These are phyloP conservation scores for Fusarium clavum DNA, from an alignment of 2,329 filamentous ascomycete genomes.

Conservation along the genomic window DNA sequence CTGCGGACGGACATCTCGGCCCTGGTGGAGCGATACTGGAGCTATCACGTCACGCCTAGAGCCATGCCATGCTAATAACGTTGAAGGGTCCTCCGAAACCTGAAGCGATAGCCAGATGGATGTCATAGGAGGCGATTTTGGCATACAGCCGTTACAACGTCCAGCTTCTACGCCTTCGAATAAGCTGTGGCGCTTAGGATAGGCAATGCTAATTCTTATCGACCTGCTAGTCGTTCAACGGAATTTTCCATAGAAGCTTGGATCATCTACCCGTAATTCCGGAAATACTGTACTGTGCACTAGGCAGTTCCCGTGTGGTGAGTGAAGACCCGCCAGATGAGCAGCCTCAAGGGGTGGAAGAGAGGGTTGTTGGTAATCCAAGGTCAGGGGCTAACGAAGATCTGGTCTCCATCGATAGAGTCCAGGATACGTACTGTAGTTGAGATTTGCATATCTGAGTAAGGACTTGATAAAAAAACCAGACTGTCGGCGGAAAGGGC, in stretches of 20 bases:
- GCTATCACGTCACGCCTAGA: conserved; percentile 36
- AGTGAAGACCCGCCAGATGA: conserved; percentile 1
- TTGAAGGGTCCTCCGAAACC: conserved; percentile 6
- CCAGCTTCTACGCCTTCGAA: conserved; percentile 7
- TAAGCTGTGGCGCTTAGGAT: conserved; percentile 17
- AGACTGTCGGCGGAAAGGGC: conserved; percentile 34
- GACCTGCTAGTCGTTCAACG: conserved; percentile 18
- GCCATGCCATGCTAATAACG: conserved; percentile 14
- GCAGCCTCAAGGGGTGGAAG: conserved; percentile 7
- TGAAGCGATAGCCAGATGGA: conserved; percentile 3
- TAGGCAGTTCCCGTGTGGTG: conserved; percentile 8
- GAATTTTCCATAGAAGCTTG: conserved; percentile 15
- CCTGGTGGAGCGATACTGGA: conserved; percentile 23
- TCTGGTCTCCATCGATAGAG: conserved; percentile 37
- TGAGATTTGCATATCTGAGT: conserved; percentile 34
- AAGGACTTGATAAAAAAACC: conserved; percentile 18
- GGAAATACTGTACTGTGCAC: conserved; percentile 3
- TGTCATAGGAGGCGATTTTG: background rate
- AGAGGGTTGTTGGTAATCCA: conserved; percentile 6
- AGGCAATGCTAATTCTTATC: conserved; percentile 12
- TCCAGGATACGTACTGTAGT: conserved; percentile 29
- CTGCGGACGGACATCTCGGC: conserved; percentile 35
- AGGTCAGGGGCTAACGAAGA: conserved; percentile 28
- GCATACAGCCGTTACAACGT: background rate
- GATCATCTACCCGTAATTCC: conserved; percentile 2